These are phyloP conservation scores for Actinomortierella wolfii DNA, from an alignment of 371 early-diverging fungal species.

Conservation along the genomic window DNA sequence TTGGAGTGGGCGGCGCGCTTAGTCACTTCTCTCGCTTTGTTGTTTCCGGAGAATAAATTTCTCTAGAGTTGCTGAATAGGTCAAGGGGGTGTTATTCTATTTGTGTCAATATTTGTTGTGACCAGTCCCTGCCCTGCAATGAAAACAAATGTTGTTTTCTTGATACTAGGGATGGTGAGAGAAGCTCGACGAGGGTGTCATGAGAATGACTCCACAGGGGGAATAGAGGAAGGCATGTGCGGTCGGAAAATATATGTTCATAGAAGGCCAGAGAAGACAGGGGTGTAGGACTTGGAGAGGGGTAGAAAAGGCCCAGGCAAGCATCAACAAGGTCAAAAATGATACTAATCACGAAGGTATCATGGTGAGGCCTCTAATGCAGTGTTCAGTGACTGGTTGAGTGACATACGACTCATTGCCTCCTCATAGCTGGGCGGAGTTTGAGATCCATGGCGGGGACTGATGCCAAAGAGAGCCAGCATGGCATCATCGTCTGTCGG, in stretches of 20 bases:
- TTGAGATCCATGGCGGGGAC: constrained; percentile 35
- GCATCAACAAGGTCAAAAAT: neutral
- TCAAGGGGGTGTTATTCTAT: too few relatives aligned
- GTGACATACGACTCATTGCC: constrained; percentile 24
- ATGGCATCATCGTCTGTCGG: constrained; percentile 37
- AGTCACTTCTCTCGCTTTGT: too few relatives aligned
- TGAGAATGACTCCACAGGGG: too few relatives aligned
- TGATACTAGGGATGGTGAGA: too few relatives aligned
- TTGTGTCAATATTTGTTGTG: too few relatives aligned
- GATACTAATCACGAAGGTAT: neutral
- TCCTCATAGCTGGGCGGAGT: constrained; percentile 47
- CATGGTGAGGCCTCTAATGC: constrained; percentile 5
- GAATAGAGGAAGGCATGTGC: too few relatives aligned
- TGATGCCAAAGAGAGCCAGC: constrained; percentile 23
- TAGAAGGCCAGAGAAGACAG: neutral
- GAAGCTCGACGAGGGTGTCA: too few relatives aligned
- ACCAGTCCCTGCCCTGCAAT: too few relatives aligned
- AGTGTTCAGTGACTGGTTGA: constrained; percentile 23
- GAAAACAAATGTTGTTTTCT: too few relatives aligned
- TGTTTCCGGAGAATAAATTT: too few relatives aligned
- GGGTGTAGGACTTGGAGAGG: neutral
- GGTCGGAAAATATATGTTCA: neutral
- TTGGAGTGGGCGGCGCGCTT: too few relatives aligned
- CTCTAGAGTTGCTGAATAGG: too few relatives aligned
- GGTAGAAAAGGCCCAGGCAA: neutral